phyloP scores from a whole-genome alignment of 306 rosid genomes.

The Hippophae gyantsensis region DNA sequence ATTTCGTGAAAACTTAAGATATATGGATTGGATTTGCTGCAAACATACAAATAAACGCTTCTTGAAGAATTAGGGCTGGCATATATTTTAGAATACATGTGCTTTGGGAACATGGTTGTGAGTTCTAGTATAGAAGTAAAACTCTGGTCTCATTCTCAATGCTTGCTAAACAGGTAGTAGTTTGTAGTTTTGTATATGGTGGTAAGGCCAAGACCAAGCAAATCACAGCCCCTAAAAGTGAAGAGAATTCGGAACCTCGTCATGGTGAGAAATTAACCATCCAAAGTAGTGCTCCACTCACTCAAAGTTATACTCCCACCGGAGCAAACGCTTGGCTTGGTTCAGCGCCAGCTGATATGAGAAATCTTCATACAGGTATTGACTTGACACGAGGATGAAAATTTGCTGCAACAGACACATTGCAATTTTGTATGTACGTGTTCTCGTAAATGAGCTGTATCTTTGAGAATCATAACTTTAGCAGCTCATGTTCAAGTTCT shows the following conservation, averaged over 20 bases:
- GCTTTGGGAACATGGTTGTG: too few species aligned
- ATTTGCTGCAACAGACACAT: slow-evolving; percentile 39
- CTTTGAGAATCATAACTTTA: slow-evolving; percentile 37
- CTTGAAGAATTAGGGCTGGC: too few species aligned
- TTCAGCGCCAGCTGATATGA: slow-evolving; percentile 39
- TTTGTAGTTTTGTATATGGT: slow-evolving; percentile 78
- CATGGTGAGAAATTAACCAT: slow-evolving; percentile 43
- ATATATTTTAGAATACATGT: too few species aligned
- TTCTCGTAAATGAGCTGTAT: slow-evolving; percentile 51
- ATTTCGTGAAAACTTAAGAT: too few species aligned
- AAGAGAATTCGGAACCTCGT: slow-evolving; percentile 37
- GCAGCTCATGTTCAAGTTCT: slow-evolving; percentile 34
- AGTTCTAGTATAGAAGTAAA: too few species aligned
- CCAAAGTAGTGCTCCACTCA: slow-evolving; percentile 36
- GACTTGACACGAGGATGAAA: slow-evolving; percentile 83
- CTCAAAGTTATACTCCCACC: slow-evolving; percentile 49
- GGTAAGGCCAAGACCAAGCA: slow-evolving; percentile 52
- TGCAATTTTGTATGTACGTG: slow-evolving; percentile 58
- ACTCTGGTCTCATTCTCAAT: neutral
- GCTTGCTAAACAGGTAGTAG: slow-evolving; percentile 58
- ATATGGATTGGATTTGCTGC: too few species aligned
- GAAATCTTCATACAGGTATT: slow-evolving; percentile 65
- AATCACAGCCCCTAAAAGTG: slow-evolving; percentile 26
- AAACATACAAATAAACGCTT: too few species aligned
- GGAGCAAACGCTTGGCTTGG: slow-evolving; percentile 54